Evolutionary conservation across 2,329 filamentous ascomycete species (phyloP).

Genomic region (Exserohilum turcica): DNA sequence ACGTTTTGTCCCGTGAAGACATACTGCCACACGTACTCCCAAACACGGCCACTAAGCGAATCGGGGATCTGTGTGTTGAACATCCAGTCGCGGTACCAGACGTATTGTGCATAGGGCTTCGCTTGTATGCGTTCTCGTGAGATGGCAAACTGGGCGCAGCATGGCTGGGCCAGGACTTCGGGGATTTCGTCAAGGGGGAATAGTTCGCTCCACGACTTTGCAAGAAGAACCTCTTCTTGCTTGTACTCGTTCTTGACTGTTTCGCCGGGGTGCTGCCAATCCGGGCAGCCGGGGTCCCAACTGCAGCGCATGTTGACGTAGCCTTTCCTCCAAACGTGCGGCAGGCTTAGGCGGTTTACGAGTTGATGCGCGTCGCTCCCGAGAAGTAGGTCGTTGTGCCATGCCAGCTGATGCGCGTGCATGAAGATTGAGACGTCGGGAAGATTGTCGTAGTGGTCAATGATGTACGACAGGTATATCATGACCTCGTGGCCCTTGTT

Average conservation of each 20-base stretch:
- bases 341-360: slow-evolving; percentile 52
- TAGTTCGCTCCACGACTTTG: slow-evolving; percentile 54
- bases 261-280: slow-evolving; percentile 58
- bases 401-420: slow-evolving; percentile 63
- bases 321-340: slow-evolving; percentile 55
- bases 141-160: slow-evolving; percentile 68
- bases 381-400: slow-evolving; percentile 62
- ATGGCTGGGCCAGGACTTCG: slow-evolving; percentile 62
- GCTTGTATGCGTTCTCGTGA: slow-evolving; percentile 61
- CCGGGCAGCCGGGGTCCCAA: slow-evolving; percentile 62
- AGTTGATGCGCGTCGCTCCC: slow-evolving; percentile 53
- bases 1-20: slow-evolving; percentile 60
- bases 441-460: slow-evolving; percentile 65
- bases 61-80: slow-evolving; percentile 62
- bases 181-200: slow-evolving; percentile 57
- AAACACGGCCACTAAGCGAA: slow-evolving; percentile 63
- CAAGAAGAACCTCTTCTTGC: slow-evolving; percentile 53
- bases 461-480: slow-evolving; percentile 66
- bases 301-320: slow-evolving; percentile 63
- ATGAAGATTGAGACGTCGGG: slow-evolving; percentile 66
- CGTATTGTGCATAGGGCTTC: slow-evolving; percentile 59
- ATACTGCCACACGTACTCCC: slow-evolving; percentile 69
- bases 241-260: slow-evolving; percentile 47
- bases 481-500: slow-evolving; percentile 68
- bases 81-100: slow-evolving; percentile 66